Conservation (phyloP, 345 rosid genomes). For the Arabidopsis suecica region DNA sequence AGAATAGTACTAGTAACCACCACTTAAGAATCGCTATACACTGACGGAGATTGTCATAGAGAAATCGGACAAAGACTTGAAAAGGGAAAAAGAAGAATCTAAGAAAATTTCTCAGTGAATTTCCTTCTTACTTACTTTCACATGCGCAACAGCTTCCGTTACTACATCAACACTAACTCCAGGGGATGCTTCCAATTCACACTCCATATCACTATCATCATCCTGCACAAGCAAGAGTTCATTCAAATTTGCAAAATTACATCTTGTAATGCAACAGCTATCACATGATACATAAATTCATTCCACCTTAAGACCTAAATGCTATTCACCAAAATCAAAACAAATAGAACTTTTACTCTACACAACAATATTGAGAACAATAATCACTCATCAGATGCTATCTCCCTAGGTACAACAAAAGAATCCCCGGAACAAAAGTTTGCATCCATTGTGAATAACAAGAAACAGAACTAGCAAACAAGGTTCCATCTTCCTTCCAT, state of each 20-base stretch:
- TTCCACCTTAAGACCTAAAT: neutral
- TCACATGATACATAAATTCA: conserved; percentile 4
- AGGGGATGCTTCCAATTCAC: conserved; percentile 86
- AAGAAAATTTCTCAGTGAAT: conserved; percentile 12
- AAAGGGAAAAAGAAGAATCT: neutral
- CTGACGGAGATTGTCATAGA: conserved; percentile 16
- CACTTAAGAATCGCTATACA: neutral
- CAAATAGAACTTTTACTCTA: neutral
- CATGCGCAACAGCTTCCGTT: conserved; percentile 86
- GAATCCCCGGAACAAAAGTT: conserved; percentile 1
- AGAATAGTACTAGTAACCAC: conserved; percentile 8
- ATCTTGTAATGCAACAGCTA: conserved; percentile 9
- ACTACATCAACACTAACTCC: conserved; percentile 63
- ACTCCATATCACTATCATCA: conserved; percentile 91
- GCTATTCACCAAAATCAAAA: neutral
- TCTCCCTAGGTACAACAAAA: neutral
- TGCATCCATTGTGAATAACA: neutral
- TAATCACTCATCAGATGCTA: neutral
- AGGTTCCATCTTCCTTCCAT: neutral
- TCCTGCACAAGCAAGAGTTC: conserved; percentile 58
- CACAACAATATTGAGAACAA: neutral
- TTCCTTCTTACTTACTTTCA: conserved; percentile 73
- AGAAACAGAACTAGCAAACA: neutral
- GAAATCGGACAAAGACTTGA: conserved; percentile 10
- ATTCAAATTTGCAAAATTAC: conserved; percentile 2